A percentile compares a stretch with the other conserved stretches of the same genome.
Conservation (phyloP, 306 rosid genomes). For the Cyclanthera cordifolia region DNA sequence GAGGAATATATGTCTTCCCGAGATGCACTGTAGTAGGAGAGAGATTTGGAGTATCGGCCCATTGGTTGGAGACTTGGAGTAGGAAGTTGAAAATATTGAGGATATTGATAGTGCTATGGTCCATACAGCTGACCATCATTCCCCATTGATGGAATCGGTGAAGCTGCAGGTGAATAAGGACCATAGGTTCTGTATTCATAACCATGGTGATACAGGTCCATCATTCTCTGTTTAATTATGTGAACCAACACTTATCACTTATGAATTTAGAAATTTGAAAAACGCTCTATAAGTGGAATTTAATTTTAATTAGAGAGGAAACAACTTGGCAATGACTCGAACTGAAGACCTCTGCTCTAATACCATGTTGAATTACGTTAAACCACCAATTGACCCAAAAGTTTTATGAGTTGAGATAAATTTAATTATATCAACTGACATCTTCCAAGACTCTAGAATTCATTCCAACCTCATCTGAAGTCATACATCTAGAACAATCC, state of each 20-base stretch:
- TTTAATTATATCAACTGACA: too few species aligned
- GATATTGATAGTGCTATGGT: slow-evolving; percentile 89
- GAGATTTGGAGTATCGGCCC: slow-evolving; percentile 38
- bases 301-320: too few species aligned
- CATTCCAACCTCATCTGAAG: slow-evolving; percentile 74
- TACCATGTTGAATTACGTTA: too few species aligned
- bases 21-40: slow-evolving; percentile 31
- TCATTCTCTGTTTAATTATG: too few species aligned
- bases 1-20: slow-evolving; percentile 57
- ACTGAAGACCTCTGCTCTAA: too few species aligned
- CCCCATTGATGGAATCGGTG: slow-evolving; percentile 79
- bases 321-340: too few species aligned
- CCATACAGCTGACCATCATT: slow-evolving; percentile 92
- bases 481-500: slow-evolving; percentile 57
- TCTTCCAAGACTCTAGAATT: slow-evolving; percentile 67
- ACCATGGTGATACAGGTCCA: slow-evolving; percentile 83
- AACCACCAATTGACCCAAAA: too few species aligned
- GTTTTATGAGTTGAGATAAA: too few species aligned
- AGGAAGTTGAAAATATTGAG: slow-evolving; percentile 75
- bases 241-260: too few species aligned
- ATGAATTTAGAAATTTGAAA: too few species aligned
- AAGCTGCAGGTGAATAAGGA: slow-evolving; percentile 81
- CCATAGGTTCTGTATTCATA: slow-evolving; percentile 78
- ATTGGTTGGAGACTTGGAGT: slow-evolving; percentile 54
- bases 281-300: too few species aligned